These are phyloP conservation scores for Anthoceros angustus DNA, from an alignment of 225 moss, liverwort and hornwort species.

Conservation along the genomic window DNA sequence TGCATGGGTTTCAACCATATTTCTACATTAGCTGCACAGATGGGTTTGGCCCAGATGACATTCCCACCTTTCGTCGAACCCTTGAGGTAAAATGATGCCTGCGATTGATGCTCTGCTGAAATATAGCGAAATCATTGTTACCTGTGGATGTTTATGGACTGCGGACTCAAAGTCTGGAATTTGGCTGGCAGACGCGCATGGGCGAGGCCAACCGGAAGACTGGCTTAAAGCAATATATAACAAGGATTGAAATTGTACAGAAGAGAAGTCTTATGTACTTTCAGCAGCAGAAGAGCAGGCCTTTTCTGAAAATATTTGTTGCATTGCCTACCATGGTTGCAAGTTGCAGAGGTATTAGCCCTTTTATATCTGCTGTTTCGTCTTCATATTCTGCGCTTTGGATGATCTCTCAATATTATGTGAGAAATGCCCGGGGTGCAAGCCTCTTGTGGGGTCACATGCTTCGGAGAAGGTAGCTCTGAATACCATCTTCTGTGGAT, in stretches of 20 bases:
- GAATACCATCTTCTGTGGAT: slow-evolving; percentile 6
- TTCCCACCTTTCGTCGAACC: slow-evolving; percentile 56
- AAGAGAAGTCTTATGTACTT: slow-evolving; percentile 93
- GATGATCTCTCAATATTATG: background rate
- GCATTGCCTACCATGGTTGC: slow-evolving; percentile 89
- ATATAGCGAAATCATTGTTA: background rate
- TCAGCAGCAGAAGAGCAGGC: slow-evolving; percentile 56
- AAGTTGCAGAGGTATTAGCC: slow-evolving; percentile 55
- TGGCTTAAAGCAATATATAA: slow-evolving; percentile 35
- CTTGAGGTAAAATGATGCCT: slow-evolving; percentile 43
- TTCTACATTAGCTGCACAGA: slow-evolving; percentile 83
- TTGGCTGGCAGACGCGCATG: slow-evolving; percentile 51
- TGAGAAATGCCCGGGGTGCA: too few relatives aligned
- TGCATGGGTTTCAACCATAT: slow-evolving; percentile 93
- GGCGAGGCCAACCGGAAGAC: slow-evolving; percentile 58
- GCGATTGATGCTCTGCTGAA: background rate
- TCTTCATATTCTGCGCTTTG: background rate
- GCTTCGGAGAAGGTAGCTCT: background rate
- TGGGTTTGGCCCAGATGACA: slow-evolving; percentile 64
- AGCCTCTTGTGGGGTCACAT: too few relatives aligned
- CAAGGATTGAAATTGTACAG: slow-evolving; percentile 67
- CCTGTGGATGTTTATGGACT: background rate
- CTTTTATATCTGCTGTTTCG: background rate
- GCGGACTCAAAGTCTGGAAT: background rate
- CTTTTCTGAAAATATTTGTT: slow-evolving; percentile 70